phyloP scores from a whole-genome alignment of 148 eudicot species.

The Dysphania ambrosioides region DNA sequence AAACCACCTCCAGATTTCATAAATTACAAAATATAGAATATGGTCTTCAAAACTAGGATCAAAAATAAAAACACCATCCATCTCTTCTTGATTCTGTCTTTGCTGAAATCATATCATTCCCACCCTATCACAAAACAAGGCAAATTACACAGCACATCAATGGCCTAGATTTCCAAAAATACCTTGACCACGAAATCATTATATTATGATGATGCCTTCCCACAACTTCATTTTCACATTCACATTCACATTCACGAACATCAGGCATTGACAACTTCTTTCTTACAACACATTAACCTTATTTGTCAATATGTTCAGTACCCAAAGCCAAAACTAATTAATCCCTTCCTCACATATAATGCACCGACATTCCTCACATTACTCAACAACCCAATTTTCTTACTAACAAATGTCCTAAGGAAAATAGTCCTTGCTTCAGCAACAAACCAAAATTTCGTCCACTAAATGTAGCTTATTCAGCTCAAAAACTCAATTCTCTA shows the following conservation, averaged over 20 bases:
- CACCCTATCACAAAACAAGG: background rate
- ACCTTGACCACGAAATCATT: background rate
- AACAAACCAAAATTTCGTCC: too few relatives aligned
- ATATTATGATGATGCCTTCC: too few relatives aligned
- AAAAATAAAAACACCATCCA: too few relatives aligned
- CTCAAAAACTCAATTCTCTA: too few relatives aligned
- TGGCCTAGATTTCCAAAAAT: background rate
- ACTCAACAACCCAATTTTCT: too few relatives aligned
- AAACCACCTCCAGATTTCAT: too few relatives aligned
- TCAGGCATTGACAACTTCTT: background rate
- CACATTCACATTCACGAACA: background rate
- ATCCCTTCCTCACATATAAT: background rate
- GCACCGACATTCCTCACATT: background rate
- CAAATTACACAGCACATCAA: background rate
- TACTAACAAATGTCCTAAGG: too few relatives aligned
- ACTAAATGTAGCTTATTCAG: too few relatives aligned
- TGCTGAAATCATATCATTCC: background rate
- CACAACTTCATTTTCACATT: background rate
- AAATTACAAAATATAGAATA: too few relatives aligned
- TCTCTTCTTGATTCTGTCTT: too few relatives aligned
- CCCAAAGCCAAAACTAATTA: background rate
- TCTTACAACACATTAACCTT: background rate
- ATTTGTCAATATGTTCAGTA: background rate
- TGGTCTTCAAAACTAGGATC: too few relatives aligned
- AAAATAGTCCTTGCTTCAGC: too few relatives aligned